These are phyloP conservation scores for Alternaria sp. DNA, from an alignment of 2,329 filamentous ascomycete genomes.

Conservation along the genomic window DNA sequence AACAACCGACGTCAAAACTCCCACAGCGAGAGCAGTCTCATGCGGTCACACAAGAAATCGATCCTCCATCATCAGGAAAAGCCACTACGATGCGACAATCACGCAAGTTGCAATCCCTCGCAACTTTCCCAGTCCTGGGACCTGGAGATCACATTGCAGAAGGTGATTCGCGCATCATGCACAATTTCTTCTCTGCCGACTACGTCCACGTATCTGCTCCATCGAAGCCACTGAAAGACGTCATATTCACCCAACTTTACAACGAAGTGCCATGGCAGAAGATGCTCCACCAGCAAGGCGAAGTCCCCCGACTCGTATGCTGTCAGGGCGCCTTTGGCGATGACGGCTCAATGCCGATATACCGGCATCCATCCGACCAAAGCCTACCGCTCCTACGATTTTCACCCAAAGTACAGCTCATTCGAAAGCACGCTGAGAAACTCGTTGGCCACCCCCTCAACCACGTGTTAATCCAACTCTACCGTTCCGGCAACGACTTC, in stretches of 20 bases:
- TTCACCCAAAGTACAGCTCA: conserved; percentile 72
- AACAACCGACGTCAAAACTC: conserved; percentile 3
- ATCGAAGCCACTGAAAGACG: conserved; percentile 57
- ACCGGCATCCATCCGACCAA: conserved; percentile 92
- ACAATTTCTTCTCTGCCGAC: conserved; percentile 68
- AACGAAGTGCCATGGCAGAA: conserved; percentile 85
- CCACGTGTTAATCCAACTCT: conserved; percentile 91
- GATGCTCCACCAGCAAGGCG: conserved; percentile 91
- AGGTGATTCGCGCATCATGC: conserved; percentile 79
- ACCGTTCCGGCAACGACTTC: conserved; percentile 86
- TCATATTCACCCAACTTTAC: conserved; percentile 74
- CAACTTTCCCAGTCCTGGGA: conserved; percentile 51
- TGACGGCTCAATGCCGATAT: conserved; percentile 84
- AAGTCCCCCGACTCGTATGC: conserved; percentile 89
- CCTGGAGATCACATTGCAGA: conserved; percentile 72
- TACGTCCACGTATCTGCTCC: conserved; percentile 35
- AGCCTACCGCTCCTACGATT: conserved; percentile 80
- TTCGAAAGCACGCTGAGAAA: conserved; percentile 74
- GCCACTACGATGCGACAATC: conserved; percentile 22
- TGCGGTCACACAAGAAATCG: background rate
- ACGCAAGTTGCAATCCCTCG: conserved; percentile 50
- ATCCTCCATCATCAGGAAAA: background rate
- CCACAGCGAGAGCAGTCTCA: background rate
- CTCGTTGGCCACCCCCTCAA: conserved; percentile 83
- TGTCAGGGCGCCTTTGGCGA: conserved; percentile 77